Evolutionary conservation across 306 rosid genomes (phyloP), one percentile per base, ranked within the genome.

Genomic region (Vachellia pachyceras): DNA sequence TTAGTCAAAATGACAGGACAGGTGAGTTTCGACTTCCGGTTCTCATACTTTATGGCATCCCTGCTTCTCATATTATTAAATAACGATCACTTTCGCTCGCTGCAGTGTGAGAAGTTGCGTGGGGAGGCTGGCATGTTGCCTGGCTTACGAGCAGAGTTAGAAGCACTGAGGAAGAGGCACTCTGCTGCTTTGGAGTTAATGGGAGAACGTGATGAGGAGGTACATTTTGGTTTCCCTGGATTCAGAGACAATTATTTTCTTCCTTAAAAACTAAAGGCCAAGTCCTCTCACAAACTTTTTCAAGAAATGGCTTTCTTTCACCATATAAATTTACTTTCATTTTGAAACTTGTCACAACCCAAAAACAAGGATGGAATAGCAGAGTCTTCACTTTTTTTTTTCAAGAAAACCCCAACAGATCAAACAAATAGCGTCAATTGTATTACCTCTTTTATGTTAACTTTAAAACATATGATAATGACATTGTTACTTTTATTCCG

Each of bases 181-280:
- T 86, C 97, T 82, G 91, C 99, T 82, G 99, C 99, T 17, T 83
- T 96, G 89, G 99, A 96, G 87, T 90, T 96, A 84, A 96, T 96
- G 99, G 99, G 99, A 3, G 99, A 96, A 86, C 98, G 98, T 61
- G 99, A 95, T 82, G 99, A 93, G 82, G 98, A 96, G 99, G 99
- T 95, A 87, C 37, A 36, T 37, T 73, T 80, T 82, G 68, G 45
- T 69, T 78, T 68, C 35, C 63, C 58, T 10, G 29, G 68, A 37
- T 73, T 54, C 74, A 10, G 18, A 23, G 39, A 11, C 39, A 60
- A 11, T 60, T 60, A 11, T 60, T 60, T 12, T 29, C 15, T 60
- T 29, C 17, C 18, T 25, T 10, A 10, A 25, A 60, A 60, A 12
- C 7, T 23, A 60, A 23, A 25, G 46, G 77, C 58, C 3, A 5